phyloP scores from a whole-genome alignment of 306 rosid species.

The Fragaria iinumae region DNA sequence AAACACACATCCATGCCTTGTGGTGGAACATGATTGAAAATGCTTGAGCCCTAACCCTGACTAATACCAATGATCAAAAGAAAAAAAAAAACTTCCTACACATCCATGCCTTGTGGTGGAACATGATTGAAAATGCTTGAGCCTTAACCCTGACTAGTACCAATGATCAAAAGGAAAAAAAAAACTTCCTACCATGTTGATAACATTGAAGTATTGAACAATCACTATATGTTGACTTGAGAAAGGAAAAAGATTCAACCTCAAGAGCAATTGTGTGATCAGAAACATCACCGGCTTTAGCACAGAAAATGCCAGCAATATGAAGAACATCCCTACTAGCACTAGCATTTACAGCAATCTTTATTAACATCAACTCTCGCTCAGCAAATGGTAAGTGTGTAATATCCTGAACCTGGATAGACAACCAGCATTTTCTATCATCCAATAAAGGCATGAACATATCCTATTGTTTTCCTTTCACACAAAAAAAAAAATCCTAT shows the following conservation, averaged over 20 bases:
- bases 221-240: slow-evolving; percentile 9
- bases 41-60: too few species aligned
- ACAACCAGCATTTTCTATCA: slow-evolving; percentile 13
- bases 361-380: slow-evolving; percentile 56
- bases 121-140: too few species aligned
- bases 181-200: not conserved
- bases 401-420: slow-evolving; percentile 46
- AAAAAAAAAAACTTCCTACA: too few species aligned
- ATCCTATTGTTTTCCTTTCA: too few species aligned
- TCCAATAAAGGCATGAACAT: not conserved
- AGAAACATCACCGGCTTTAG: slow-evolving; percentile 61
- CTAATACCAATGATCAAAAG: too few species aligned
- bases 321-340: slow-evolving; percentile 61
- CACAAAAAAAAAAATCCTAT: not conserved
- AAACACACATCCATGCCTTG: too few species aligned
- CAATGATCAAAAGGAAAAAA: not conserved
- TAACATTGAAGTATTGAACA: slow-evolving; percentile 5
- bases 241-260: slow-evolving; percentile 26
- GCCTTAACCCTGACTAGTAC: too few species aligned
- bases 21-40: too few species aligned
- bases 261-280: slow-evolving; percentile 61
- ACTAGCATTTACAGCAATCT: slow-evolving; percentile 48
- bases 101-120: too few species aligned
- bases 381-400: slow-evolving; percentile 52
- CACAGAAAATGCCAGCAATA: slow-evolving; percentile 54